Evolutionary conservation across 139 green algal species (phyloP), one percentile per base, ranked within the genome.

Genomic region (Picochlorum costavermella): DNA sequence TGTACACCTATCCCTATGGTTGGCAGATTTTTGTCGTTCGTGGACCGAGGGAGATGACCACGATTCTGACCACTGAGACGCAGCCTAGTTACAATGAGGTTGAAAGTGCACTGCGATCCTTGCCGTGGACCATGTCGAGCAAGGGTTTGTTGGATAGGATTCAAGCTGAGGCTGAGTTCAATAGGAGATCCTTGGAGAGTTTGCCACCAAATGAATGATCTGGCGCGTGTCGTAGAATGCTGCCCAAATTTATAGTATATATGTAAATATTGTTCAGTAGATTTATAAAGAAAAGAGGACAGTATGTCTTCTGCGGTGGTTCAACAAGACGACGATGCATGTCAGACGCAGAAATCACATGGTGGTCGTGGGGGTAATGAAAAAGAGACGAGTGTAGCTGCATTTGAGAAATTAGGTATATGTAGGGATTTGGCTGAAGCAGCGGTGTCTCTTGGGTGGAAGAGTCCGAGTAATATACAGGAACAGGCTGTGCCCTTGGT

Each of bases 381-480:
- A 40, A 51, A 67, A 3, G 36, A 50, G 28, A 69, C 63, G 51
- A 50, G 59, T 14, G 33, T 74, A 23, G 56, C 60, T 11, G 56
- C 66, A 5, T 96, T 96, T 67, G 56, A 81, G 53, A 74, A 63
- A 49, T 82, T 97, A 3, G 90, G 90, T 8, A 50, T 97, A 0
- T 94, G 86, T 73, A 73, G 58, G 14, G 74, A 94, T 60, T 74
- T 97, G 1, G 86, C 84, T 6, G 84, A 94, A 68, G 78, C 88
- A 23, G 89, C 88, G 17, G 88, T 77, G 5, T 55, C 46, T 5
- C 72, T 97, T 3, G 85, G 87, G 2, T 97, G 90, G 90, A 90
- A 90, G 65, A 63, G 51, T 10, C 90, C 91, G 9, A 86, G 73
- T 25, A 61, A n/a, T 30, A 95, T 97, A 33, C 91, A 97, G 67